Conservation (phyloP, 306 rosid genomes). For the Myrica gale region DNA sequence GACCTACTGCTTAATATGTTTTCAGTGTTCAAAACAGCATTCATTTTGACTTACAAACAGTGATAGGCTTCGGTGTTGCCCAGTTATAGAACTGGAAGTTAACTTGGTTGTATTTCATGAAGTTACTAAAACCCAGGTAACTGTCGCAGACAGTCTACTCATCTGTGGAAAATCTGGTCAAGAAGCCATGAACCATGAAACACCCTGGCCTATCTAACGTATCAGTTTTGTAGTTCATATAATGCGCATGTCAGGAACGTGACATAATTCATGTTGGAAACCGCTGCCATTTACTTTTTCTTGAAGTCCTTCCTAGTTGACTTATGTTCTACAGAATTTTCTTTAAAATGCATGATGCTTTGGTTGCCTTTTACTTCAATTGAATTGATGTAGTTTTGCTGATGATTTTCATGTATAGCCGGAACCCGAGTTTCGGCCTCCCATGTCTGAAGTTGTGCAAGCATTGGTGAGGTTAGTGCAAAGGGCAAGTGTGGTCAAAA, state of each 20-base stretch:
- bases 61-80: too few relatives aligned
- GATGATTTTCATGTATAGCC: constrained; percentile 41
- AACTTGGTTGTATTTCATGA: too few relatives aligned
- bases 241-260: not conserved
- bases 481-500: constrained; percentile 81
- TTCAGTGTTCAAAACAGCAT: not conserved
- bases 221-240: too few relatives aligned
- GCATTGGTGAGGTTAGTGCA: constrained; percentile 83
- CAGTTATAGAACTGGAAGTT: too few relatives aligned
- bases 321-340: not conserved
- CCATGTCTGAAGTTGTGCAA: constrained; percentile 99
- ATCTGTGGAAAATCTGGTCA: too few relatives aligned
- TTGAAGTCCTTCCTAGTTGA: not conserved
- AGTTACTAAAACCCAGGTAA: too few relatives aligned
- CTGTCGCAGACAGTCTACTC: too few relatives aligned
- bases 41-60: too few relatives aligned
- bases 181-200: too few relatives aligned
- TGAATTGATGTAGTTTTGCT: not conserved
- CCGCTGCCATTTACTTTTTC: too few relatives aligned
- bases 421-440: constrained; percentile 93
- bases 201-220: too few relatives aligned
- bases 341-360: constrained; percentile 1
- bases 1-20: not conserved
- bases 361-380: not conserved
- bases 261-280: not conserved